Conservation (phyloP, 148 eudicot species). For the Chenopodium berlandieri region DNA sequence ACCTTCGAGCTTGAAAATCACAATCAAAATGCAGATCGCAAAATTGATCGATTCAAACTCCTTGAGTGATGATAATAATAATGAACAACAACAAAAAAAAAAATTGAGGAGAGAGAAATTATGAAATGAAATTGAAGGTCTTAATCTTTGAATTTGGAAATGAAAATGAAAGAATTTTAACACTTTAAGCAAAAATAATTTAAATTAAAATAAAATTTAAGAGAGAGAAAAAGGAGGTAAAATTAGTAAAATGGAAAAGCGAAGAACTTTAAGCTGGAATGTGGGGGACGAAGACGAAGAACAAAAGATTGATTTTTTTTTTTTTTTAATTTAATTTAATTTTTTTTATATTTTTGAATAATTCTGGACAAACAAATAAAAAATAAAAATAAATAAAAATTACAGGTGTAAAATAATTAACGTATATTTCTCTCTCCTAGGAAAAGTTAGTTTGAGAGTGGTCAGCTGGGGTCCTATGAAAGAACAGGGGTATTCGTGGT, state of each 20-base stretch:
- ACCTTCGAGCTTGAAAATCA: conserved; percentile 10
- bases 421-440: conserved; percentile 11
- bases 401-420: background rate
- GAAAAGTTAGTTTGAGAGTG: background rate
- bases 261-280: conserved; percentile 28
- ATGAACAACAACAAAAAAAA: background rate
- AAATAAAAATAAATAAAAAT: background rate
- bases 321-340: background rate
- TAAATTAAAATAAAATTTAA: background rate
- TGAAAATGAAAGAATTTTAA: conserved; percentile 7
- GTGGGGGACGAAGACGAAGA: conserved; percentile 18
- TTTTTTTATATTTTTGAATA: conserved; percentile 3
- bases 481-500: conserved; percentile 29
- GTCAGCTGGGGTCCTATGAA: background rate
- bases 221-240: background rate
- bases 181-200: background rate
- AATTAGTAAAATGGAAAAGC: conserved; percentile 20
- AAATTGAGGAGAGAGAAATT: conserved; percentile 11
- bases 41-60: conserved; percentile 18
- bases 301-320: too few relatives aligned
- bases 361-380: background rate
- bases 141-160: conserved; percentile 10
- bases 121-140: background rate
- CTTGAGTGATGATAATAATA: background rate
- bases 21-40: background rate